Conservation (phyloP, 805 yeast species). For the Yamadazyma akitaensis region DNA sequence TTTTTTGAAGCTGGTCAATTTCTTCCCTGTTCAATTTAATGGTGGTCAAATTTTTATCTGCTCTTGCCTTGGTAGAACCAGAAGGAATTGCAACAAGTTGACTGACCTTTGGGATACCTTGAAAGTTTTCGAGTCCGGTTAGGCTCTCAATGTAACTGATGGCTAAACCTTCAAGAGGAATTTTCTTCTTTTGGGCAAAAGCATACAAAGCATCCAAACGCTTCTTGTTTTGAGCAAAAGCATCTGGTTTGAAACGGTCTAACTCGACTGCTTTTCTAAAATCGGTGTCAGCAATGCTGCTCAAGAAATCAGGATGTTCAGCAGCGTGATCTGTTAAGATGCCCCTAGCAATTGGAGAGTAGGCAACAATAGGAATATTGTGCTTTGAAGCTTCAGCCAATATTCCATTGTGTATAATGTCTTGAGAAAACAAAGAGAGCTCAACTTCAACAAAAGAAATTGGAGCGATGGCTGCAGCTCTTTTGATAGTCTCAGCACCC, state of each 20-base stretch:
- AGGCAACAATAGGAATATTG: conserved; percentile 67
- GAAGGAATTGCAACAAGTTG: conserved; percentile 79
- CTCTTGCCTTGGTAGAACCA: conserved; percentile 57
- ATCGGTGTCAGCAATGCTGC: conserved; percentile 1
- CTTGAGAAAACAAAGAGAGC: conserved; percentile 66
- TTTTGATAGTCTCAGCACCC: conserved; percentile 54
- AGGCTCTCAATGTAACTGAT: conserved; percentile 51
- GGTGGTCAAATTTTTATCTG: conserved; percentile 54
- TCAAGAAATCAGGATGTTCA: conserved; percentile 23
- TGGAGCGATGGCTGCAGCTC: conserved; percentile 55
- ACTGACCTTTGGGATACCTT: conserved; percentile 44
- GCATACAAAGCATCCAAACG: conserved; percentile 49
- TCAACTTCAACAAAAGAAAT: conserved; percentile 76
- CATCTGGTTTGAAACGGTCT: conserved; percentile 55
- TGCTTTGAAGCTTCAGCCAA: conserved; percentile 55
- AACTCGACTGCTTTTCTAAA: conserved; percentile 1
- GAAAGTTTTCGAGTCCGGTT: conserved; percentile 56
- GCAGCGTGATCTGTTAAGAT: conserved; percentile 62
- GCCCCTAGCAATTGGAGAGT: conserved; percentile 84
- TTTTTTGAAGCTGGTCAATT: conserved; percentile 48
- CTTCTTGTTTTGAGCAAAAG: conserved; percentile 49
- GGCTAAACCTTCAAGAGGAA: conserved; percentile 55
- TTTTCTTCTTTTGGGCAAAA: conserved; percentile 45
- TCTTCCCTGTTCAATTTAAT: conserved; percentile 54
- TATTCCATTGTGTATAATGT: conserved; percentile 60